Base-by-base conservation (phyloP, 495 filamentous ascomycete genomes). In the Ascobolus immersus region DNA sequence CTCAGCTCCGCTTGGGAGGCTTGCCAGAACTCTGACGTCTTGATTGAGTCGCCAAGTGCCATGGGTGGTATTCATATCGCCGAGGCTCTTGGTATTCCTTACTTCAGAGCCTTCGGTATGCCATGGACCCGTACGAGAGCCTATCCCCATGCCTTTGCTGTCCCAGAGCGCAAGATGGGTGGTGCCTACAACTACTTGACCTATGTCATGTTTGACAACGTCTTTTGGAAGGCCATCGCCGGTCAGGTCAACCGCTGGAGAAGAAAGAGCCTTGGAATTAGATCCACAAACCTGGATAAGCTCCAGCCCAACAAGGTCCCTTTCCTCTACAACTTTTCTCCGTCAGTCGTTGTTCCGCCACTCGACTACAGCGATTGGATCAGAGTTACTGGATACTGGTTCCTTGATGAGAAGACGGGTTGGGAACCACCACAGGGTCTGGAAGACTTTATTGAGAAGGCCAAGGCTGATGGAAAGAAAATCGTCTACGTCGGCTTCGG, bases 1-100 rank as follows among this genome's bases (percentile, higher is more conserved):
- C 65, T 92, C 14, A 63, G 59, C 7, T 78, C 80, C n/a, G 71
- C 80, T 0, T 94, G 79, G 73, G 51, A 44, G 32, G 73, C 79
- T 12, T 94, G 82, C 43, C 70, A 93, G 52, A 73, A 69, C 29
- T 77, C 73, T 32, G 84, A 96, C 49, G 57, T 96, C 22, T 59
- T 96, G 11, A 89, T 96, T 32, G 86, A 96, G 42, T 84, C 76
- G 27, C 86, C 86, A n/a, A 81, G 73, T 41, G 81, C 89, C 27
- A 96, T 96, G 86, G 81, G 72, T 7, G 86, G 86, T 19, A 92
- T 96, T 27, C 86, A 96, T 50, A 93, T 96, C 39, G 86, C 86
- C n/a, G 89, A 96, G 55, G 81, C 81, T 5, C 62, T 96, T 4
- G 61, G 64, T 21, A 89, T 96, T 32, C 86, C 86, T 4, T 96